Percentiles rank a stretch among this genome's conserved stretches.
These are phyloP conservation scores for Punctularia strigosozonata DNA, from an alignment of 768 basidiomycete species.

Conservation along the genomic window DNA sequence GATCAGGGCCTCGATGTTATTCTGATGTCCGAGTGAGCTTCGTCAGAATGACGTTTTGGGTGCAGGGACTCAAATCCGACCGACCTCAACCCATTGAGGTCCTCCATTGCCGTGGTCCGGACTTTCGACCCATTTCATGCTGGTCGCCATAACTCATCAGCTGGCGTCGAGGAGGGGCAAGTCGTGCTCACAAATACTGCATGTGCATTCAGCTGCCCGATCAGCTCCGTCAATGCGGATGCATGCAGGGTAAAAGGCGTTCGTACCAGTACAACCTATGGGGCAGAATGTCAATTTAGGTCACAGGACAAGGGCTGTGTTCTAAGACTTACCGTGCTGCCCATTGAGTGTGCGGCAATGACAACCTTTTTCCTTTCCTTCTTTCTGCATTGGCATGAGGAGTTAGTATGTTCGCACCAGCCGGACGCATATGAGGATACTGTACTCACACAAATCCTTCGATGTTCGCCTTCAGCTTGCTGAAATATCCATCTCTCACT, in stretches of 20 bases:
- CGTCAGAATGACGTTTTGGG: background rate
- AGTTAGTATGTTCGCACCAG: background rate
- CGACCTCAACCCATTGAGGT: constrained; percentile 81
- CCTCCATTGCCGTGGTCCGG: constrained; percentile 74
- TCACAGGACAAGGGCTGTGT: background rate
- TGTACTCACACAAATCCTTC: constrained; percentile 59
- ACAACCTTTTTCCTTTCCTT: constrained; percentile 73
- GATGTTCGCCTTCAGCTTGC: constrained; percentile 66
- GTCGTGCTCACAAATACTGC: constrained; percentile 73
- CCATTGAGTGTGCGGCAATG: constrained; percentile 81
- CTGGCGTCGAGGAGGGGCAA: background rate
- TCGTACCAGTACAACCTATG: constrained; percentile 37
- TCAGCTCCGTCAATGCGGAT: background rate
- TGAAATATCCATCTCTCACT: constrained; percentile 83
- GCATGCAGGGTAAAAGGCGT: constrained; percentile 7
- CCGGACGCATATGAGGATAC: background rate
- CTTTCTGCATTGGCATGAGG: constrained; percentile 32
- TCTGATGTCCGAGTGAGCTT: constrained; percentile 26
- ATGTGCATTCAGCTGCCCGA: constrained; percentile 4
- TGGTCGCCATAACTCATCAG: constrained; percentile 15
- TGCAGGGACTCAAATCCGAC: constrained; percentile 5
- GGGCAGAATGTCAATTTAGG: background rate
- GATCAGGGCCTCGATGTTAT: constrained; percentile 78
- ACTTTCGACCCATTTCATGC: constrained; percentile 96
- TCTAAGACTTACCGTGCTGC: constrained; percentile 47